These are phyloP conservation scores for Glycyrrhiza uralensis DNA, from an alignment of 306 rosid genomes.

Conservation along the genomic window DNA sequence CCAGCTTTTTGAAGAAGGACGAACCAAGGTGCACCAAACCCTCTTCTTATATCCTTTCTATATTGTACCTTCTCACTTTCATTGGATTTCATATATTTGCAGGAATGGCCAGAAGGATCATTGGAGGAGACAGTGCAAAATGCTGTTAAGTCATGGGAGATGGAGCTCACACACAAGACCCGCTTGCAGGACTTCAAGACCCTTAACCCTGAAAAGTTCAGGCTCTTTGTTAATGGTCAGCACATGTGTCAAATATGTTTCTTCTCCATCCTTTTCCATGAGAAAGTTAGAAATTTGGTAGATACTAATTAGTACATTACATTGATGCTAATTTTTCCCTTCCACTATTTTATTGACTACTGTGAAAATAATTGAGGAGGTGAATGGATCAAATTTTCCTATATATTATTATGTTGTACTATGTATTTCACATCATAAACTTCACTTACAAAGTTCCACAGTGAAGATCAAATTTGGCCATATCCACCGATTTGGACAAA, in stretches of 20 bases:
- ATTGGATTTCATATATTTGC: not conserved
- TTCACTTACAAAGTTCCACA: too few species aligned
- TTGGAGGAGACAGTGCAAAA: constrained; percentile 66
- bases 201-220: constrained; percentile 32
- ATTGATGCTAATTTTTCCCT: too few species aligned
- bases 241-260: not conserved
- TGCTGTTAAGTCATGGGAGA: constrained; percentile 42
- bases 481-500: not conserved
- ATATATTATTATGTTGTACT: too few species aligned
- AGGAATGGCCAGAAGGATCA: constrained; percentile 70
- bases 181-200: constrained; percentile 32
- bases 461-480: too few species aligned
- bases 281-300: not conserved
- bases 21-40: constrained; percentile 47
- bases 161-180: constrained; percentile 39
- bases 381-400: not conserved
- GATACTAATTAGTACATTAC: too few species aligned
- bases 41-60: not conserved
- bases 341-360: not conserved
- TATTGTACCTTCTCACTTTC: not conserved
- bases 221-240: constrained; percentile 40
- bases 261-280: not conserved
- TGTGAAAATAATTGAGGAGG: not conserved
- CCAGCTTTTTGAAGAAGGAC: constrained; percentile 62
- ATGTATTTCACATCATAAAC: too few species aligned